phyloP scores from a whole-genome alignment of 257 asterid genomes.

The Verbascum thapsus region DNA sequence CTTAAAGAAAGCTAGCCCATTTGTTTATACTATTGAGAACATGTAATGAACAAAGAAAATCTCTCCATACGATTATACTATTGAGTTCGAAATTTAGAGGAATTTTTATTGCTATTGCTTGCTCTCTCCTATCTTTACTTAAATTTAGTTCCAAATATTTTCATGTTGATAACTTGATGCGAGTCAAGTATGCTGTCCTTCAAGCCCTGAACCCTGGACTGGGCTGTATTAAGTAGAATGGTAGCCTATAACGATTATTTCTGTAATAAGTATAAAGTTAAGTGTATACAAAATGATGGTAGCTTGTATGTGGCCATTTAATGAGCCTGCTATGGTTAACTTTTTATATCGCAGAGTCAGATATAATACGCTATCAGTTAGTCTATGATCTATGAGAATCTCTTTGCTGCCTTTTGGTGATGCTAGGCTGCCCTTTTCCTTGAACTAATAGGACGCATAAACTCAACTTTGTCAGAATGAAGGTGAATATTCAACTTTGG shows the following conservation, averaged over 20 bases:
- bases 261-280: no score
- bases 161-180: not conserved
- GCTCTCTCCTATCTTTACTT: no score
- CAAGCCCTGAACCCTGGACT: slow-evolving; percentile 21
- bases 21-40: no score
- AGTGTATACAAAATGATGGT: not conserved
- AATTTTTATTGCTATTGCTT: not conserved
- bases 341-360: not conserved
- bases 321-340: not conserved
- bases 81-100: slow-evolving; percentile 4
- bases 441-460: slow-evolving; percentile 19
- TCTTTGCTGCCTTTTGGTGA: slow-evolving; percentile 4
- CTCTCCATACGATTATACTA: not conserved
- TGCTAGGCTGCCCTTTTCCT: not conserved
- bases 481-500: no score
- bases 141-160: not conserved
- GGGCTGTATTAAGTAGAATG: not conserved
- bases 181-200: slow-evolving; percentile 2
- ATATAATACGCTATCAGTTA: not conserved
- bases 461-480: no score
- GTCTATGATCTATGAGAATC: not conserved
- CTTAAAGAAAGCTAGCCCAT: not conserved
- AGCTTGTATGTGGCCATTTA: slow-evolving; percentile 10
- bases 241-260: no score
- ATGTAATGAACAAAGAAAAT: slow-evolving; percentile 4